phyloP scores from a whole-genome alignment of 768 basidiomycete species.

The Melanogaster broomeanus region DNA sequence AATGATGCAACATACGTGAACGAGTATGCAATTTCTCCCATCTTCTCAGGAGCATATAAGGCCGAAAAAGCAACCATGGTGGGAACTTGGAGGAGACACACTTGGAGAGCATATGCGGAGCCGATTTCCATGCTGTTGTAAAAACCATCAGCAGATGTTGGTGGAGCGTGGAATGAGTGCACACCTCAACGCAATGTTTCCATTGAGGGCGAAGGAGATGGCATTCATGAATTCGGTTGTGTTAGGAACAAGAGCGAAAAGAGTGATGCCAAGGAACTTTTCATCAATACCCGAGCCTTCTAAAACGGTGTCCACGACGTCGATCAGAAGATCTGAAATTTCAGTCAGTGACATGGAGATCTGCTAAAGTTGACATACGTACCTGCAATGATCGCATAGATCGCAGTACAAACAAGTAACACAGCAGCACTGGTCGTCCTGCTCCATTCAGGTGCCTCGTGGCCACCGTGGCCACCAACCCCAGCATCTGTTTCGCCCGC shows the following conservation, averaged over 20 bases:
- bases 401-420: slow-evolving; percentile 81
- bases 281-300: slow-evolving; percentile 92
- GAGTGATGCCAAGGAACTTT: slow-evolving; percentile 94
- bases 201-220: slow-evolving; percentile 95
- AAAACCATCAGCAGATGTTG: slow-evolving; percentile 1
- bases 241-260: slow-evolving; percentile 97
- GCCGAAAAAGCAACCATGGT: slow-evolving; percentile 99
- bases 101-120: slow-evolving; percentile 97
- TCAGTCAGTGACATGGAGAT: slow-evolving; percentile 1
- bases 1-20: slow-evolving; percentile 74
- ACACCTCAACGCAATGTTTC: slow-evolving; percentile 94
- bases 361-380: neutral
- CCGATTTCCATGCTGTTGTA: slow-evolving; percentile 95
- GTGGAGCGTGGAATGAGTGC: slow-evolving; percentile 12
- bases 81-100: slow-evolving; percentile 95
- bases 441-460: slow-evolving; percentile 98
- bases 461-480: slow-evolving; percentile 70
- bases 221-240: slow-evolving; percentile 99
- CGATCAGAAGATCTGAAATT: slow-evolving; percentile 80
- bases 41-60: slow-evolving; percentile 83
- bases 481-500: slow-evolving; percentile 42
- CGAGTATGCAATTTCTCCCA: slow-evolving; percentile 85
- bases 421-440: slow-evolving; percentile 88
- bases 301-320: slow-evolving; percentile 93
- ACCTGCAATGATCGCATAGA: slow-evolving; percentile 98